Conservation (phyloP, 2,329 filamentous ascomycete genomes). For the Xylaria sp. region DNA sequence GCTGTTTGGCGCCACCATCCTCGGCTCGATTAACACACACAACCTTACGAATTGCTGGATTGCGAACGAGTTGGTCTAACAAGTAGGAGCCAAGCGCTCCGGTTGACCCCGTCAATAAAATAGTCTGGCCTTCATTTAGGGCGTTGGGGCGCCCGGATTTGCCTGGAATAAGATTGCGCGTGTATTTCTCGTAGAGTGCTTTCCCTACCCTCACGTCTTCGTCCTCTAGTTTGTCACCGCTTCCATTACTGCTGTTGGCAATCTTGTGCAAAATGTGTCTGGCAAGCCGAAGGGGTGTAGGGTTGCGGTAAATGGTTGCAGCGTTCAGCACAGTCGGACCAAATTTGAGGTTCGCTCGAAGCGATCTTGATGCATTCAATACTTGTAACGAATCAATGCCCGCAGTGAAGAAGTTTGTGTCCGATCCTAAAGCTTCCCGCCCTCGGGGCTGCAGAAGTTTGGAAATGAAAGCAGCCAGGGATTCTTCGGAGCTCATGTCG, state of each 20-base stretch:
- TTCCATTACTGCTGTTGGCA: neutral
- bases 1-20: slow-evolving; percentile 19
- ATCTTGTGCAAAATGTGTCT: slow-evolving; percentile 25
- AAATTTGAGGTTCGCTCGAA: slow-evolving; percentile 4
- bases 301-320: slow-evolving; percentile 22
- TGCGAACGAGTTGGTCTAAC: slow-evolving; percentile 43
- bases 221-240: slow-evolving; percentile 8
- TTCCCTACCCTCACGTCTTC: slow-evolving; percentile 23
- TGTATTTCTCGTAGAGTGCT: slow-evolving; percentile 39
- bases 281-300: slow-evolving; percentile 37
- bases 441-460: slow-evolving; percentile 13
- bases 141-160: slow-evolving; percentile 34
- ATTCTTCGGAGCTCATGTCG: slow-evolving; percentile 32
- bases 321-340: neutral
- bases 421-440: slow-evolving; percentile 31
- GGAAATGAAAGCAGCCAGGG: slow-evolving; percentile 35
- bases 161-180: slow-evolving; percentile 33
- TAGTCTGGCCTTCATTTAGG: slow-evolving; percentile 29
- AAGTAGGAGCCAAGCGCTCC: slow-evolving; percentile 49
- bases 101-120: slow-evolving; percentile 49
- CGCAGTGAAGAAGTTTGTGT: slow-evolving; percentile 46
- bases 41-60: slow-evolving; percentile 29
- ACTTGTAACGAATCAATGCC: slow-evolving; percentile 50
- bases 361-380: slow-evolving; percentile 31
- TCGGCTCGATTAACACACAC: slow-evolving; percentile 28